Evolutionary conservation across 2,329 filamentous ascomycete genomes (phyloP).

Genomic region (Pleurostoma richardsiae): DNA sequence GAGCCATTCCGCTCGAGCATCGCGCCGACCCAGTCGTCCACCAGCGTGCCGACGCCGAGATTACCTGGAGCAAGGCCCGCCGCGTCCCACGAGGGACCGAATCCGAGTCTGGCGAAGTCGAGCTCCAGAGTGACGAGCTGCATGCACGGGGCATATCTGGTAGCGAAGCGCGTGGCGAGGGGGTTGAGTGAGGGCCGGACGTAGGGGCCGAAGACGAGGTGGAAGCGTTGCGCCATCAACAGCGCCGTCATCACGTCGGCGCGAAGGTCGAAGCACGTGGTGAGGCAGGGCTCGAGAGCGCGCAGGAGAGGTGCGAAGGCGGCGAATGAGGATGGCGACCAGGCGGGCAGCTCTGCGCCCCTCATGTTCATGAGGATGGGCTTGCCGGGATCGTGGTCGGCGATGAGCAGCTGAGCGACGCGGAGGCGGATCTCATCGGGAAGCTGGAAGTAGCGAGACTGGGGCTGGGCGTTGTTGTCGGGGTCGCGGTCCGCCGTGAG

Average conservation of each 20-base stretch:
- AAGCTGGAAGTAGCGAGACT: constrained; percentile 14
- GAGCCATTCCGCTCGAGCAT: constrained; percentile 11
- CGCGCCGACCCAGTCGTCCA: constrained; percentile 20
- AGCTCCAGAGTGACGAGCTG: constrained; percentile 31
- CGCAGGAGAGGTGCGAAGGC: constrained; percentile 18
- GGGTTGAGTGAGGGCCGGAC: constrained; percentile 23
- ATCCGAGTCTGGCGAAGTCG: constrained; percentile 31
- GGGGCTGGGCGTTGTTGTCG: constrained; percentile 1
- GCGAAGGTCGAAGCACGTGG: constrained; percentile 27
- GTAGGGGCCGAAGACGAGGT: constrained; percentile 32
- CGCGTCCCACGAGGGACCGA: constrained; percentile 19
- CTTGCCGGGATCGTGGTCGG: constrained; percentile 9
- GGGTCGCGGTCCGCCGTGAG: neutral
- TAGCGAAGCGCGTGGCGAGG: constrained; percentile 27
- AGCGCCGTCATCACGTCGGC: constrained; percentile 29
- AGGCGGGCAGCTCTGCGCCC: constrained; percentile 24
- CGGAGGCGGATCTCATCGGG: constrained; percentile 15
- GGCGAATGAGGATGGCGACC: constrained; percentile 27
- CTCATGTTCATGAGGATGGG: constrained; percentile 18
- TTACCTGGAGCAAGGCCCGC: constrained; percentile 15
- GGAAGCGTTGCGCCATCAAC: constrained; percentile 27
- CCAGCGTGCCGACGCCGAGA: constrained; percentile 16
- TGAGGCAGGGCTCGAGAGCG: constrained; percentile 16
- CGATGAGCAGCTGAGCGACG: constrained; percentile 13
- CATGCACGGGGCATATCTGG: constrained; percentile 27